Conservation (phyloP, 345 rosid species). For the Iberis pinnata region DNA sequence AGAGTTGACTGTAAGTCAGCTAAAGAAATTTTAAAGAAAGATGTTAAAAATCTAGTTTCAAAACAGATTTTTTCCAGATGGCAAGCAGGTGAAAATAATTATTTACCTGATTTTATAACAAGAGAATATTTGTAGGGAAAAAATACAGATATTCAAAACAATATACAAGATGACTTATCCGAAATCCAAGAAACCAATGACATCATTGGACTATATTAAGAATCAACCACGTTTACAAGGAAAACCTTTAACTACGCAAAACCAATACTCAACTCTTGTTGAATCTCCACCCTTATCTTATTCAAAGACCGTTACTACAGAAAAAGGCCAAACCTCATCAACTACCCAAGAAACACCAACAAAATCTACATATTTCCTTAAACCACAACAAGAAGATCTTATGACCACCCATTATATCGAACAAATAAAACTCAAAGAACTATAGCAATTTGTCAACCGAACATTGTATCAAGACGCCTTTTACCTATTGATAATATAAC, state of each 20-base stretch:
- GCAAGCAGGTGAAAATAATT: not conserved
- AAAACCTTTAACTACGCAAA: too few relatives aligned
- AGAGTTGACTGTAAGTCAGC: not conserved
- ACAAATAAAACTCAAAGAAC: not conserved
- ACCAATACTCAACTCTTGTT: too few relatives aligned
- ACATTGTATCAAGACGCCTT: not conserved
- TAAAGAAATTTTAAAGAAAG: not conserved
- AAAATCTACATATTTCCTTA: not conserved
- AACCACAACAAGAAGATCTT: not conserved
- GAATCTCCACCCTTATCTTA: too few relatives aligned
- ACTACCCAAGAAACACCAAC: too few relatives aligned
- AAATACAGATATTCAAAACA: not conserved
- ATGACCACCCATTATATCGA: not conserved
- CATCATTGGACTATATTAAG: not conserved
- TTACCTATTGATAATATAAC: not conserved
- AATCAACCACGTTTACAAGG: not conserved
- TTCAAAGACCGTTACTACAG: too few relatives aligned
- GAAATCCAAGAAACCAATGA: not conserved
- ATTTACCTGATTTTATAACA: not conserved
- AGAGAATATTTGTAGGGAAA: not conserved
- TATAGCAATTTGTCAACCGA: not conserved
- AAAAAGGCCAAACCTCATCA: too few relatives aligned
- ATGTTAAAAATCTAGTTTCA: not conserved
- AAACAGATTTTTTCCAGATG: not conserved
- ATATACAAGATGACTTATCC: not conserved